phyloP scores from a whole-genome alignment of 2,329 filamentous ascomycete species.

The Amylocarpus encephaloides region DNA sequence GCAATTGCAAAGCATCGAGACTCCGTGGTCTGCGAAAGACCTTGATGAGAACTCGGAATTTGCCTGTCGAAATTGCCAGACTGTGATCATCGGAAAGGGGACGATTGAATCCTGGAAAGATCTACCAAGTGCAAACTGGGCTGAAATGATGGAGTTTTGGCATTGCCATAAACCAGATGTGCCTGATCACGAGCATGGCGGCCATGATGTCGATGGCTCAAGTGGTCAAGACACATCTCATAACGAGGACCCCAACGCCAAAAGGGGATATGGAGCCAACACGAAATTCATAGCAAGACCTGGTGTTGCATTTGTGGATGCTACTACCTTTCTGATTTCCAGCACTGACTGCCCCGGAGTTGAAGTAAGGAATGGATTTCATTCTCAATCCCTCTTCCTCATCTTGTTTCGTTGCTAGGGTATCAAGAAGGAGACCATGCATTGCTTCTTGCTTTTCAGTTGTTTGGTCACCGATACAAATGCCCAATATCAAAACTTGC shows the following conservation, averaged over 20 bases:
- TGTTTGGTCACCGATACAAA: constrained; percentile 62
- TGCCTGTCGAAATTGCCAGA: constrained; percentile 38
- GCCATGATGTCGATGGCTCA: constrained; percentile 32
- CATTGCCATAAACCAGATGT: constrained; percentile 91
- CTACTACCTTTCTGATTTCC: constrained; percentile 67
- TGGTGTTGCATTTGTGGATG: constrained; percentile 72
- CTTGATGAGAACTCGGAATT: constrained; percentile 34
- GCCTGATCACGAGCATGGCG: constrained; percentile 36
- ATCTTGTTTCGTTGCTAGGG: constrained; percentile 31
- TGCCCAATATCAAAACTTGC: constrained; percentile 49
- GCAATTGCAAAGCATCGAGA: constrained; percentile 17
- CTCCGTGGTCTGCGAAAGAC: constrained; percentile 48
- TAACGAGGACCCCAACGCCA: constrained; percentile 37
- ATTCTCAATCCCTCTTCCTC: constrained; percentile 10
- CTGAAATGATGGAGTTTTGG: constrained; percentile 99
- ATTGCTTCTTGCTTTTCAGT: constrained; percentile 39
- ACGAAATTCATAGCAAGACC: constrained; percentile 61
- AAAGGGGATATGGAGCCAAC: constrained; percentile 78
- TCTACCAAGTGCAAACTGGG: constrained; percentile 93
- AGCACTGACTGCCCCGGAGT: constrained; percentile 55
- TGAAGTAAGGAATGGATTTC: constrained; percentile 33
- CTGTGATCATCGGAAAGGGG: constrained; percentile 35
- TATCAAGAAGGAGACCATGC: constrained; percentile 60
- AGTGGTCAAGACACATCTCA: constrained; percentile 22
- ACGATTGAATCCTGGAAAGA: constrained; percentile 70